Evolutionary conservation across 2,329 filamentous ascomycete species (phyloP).

Genomic region (Aspergillus novoparasiticus): DNA sequence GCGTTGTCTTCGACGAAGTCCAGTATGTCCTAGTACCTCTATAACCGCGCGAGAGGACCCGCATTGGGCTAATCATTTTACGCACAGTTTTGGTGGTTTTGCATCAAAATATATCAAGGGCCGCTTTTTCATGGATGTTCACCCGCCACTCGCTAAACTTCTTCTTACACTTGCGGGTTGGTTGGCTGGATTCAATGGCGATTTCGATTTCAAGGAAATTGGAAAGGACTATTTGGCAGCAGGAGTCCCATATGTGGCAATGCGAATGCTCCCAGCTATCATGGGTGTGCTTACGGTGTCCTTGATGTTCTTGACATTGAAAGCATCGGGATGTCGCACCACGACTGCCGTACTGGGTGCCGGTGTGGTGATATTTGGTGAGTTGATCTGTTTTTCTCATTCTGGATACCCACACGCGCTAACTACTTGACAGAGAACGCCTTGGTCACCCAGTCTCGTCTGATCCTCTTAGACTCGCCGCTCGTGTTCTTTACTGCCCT

Average conservation of each 20-base stretch:
- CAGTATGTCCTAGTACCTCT: slow-evolving; percentile 67
- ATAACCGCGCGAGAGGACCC: not conserved
- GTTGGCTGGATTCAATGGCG: slow-evolving; percentile 90
- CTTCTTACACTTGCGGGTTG: slow-evolving; percentile 94
- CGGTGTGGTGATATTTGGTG: slow-evolving; percentile 87
- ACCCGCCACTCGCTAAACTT: slow-evolving; percentile 94
- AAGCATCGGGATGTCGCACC: slow-evolving; percentile 85
- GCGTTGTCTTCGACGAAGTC: slow-evolving; percentile 98
- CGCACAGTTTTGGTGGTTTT: slow-evolving; percentile 86
- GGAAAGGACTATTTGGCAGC: slow-evolving; percentile 98
- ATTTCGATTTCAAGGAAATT: slow-evolving; percentile 99
- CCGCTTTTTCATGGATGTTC: slow-evolving; percentile 99
- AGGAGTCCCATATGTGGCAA: slow-evolving; percentile 92
- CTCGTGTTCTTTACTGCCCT: slow-evolving; percentile 91
- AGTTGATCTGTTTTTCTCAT: slow-evolving; percentile 17
- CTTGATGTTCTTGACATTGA: slow-evolving; percentile 91
- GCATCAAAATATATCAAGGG: slow-evolving; percentile 99
- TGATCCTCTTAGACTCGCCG: slow-evolving; percentile 95
- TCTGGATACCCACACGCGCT: slow-evolving; percentile 4
- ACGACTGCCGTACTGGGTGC: slow-evolving; percentile 82
- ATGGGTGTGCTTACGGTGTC: slow-evolving; percentile 87
- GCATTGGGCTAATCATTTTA: slow-evolving; percentile 12
- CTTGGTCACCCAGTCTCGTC: slow-evolving; percentile 87
- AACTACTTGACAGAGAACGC: slow-evolving; percentile 72
- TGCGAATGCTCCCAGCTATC: slow-evolving; percentile 90